Base-by-base conservation (phyloP, 2,329 filamentous ascomycete species). In the Rutstroemia sp. region DNA sequence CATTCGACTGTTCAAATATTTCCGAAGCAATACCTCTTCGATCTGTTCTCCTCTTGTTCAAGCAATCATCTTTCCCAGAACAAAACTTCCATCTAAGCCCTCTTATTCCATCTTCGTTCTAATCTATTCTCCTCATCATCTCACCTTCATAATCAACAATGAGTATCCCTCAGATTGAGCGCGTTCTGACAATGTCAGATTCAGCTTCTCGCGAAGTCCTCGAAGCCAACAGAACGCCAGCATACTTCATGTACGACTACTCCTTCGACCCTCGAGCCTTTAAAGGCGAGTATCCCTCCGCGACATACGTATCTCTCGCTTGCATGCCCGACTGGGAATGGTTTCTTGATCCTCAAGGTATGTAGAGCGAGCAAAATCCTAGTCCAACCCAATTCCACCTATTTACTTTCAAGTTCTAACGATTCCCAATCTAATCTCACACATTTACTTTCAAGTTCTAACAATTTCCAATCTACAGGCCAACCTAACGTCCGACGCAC, bases 231-330 rank as follows among this genome's bases (percentile, higher is more conserved):
- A 8, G 19, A 23, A 9, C 3, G 4, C 23, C 23, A 23, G 2
- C 42, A 5, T 34, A 50, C 38, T 55, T 55, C n/a, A 23, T 34
- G 19, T 55, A 55, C 25, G 52, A 55, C 41, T 55, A 50, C 8
- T 23, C 52, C 9, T 47, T 49, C 7, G 39, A 47, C 9, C 52
- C 39, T 10, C 23, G 42, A 30, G 23, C 1, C 21, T 44, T 50
- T 18, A 25, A 10, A 18, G 12, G 18, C 8, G 34, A 18, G 10
- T 55, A 37, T 37, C 52, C 52, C 16, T 44, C 52, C 2, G 16
- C 45, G 5, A 7, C 7, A 9, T 8, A 25, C 9, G 25, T 12
- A n/a, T 8, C 7, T 3, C n/a, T 54, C 2, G 45, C 16, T 42
- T 23, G 6, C n/a, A 7, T 54, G 1, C 18, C 23, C 5, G 23